Evolutionary conservation across 2,329 filamentous ascomycete species (phyloP).

Genomic region (Colletotrichum ledebouriae): DNA sequence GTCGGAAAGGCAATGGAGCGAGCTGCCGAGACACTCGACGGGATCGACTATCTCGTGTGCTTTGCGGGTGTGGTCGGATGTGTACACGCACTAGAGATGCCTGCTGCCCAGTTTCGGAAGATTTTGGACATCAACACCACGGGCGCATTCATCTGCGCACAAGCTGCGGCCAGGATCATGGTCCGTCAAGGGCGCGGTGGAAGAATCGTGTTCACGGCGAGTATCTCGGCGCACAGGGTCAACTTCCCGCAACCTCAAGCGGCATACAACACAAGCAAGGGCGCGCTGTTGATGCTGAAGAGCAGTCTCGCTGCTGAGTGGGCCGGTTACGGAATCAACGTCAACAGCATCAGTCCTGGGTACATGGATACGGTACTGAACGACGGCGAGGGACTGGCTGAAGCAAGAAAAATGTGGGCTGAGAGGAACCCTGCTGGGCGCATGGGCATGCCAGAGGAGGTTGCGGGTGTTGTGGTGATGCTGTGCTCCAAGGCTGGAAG

Average conservation of each 20-base stretch:
- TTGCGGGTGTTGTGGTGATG: slow-evolving; percentile 73
- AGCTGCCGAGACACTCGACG: slow-evolving; percentile 76
- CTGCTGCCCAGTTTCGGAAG: slow-evolving; percentile 69
- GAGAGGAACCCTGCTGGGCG: slow-evolving; percentile 72
- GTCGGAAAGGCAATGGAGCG: slow-evolving; percentile 69
- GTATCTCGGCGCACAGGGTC: slow-evolving; percentile 76
- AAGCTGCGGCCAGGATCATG: slow-evolving; percentile 71
- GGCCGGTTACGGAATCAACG: slow-evolving; percentile 77
- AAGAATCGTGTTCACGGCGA: slow-evolving; percentile 75
- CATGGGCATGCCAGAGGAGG: slow-evolving; percentile 74
- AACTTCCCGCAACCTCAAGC: slow-evolving; percentile 81
- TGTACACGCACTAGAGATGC: slow-evolving; percentile 71
- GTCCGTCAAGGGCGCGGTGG: slow-evolving; percentile 64
- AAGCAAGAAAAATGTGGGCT: slow-evolving; percentile 68
- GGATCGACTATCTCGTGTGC: slow-evolving; percentile 65
- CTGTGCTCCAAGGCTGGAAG: slow-evolving; percentile 71
- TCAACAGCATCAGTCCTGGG: slow-evolving; percentile 79
- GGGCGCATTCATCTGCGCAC: slow-evolving; percentile 77
- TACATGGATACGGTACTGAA: slow-evolving; percentile 86
- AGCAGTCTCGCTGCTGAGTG: slow-evolving; percentile 79
- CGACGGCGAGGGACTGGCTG: slow-evolving; percentile 70
- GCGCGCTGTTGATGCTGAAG: slow-evolving; percentile 73
- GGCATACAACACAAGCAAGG: slow-evolving; percentile 80
- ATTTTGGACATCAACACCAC: slow-evolving; percentile 80
- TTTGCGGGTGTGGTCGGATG: slow-evolving; percentile 79